Conservation (phyloP, 805 yeast species). For the Ogataea naganishii region DNA sequence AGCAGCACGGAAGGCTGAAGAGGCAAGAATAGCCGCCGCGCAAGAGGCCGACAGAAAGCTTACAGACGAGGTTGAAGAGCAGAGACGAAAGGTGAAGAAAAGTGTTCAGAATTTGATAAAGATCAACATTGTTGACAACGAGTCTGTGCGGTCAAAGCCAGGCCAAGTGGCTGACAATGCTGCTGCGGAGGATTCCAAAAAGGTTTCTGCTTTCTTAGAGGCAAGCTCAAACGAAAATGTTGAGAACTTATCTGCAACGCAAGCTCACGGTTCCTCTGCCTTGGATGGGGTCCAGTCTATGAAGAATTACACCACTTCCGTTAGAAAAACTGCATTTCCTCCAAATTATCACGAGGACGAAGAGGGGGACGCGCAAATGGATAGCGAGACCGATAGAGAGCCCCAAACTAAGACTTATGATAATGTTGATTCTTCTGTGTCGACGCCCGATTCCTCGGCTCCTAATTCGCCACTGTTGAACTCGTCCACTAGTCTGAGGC, state of each 20-base stretch:
- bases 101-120: slow-evolving; percentile 1
- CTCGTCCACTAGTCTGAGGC: too few species aligned
- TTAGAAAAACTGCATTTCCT: slow-evolving; percentile 15
- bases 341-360: too few species aligned
- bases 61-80: slow-evolving; percentile 1
- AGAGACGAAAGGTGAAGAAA: neutral
- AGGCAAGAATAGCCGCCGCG: slow-evolving; percentile 1
- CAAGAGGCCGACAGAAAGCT: slow-evolving; percentile 1
- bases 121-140: neutral
- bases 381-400: too few species aligned
- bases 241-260: slow-evolving; percentile 1
- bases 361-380: too few species aligned
- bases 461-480: too few species aligned
- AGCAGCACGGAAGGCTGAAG: slow-evolving; percentile 1
- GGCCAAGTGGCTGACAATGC: neutral
- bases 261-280: neutral
- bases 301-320: slow-evolving; percentile 18
- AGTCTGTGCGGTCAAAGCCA: neutral
- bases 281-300: slow-evolving; percentile 4
- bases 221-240: neutral
- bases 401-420: too few species aligned
- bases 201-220: neutral
- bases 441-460: too few species aligned
- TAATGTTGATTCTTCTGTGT: too few species aligned
- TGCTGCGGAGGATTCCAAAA: neutral